Evolutionary conservation across 805 yeast species (phyloP), one percentile per base, ranked within the genome.

Genomic region (Spathaspora passalidarum): DNA sequence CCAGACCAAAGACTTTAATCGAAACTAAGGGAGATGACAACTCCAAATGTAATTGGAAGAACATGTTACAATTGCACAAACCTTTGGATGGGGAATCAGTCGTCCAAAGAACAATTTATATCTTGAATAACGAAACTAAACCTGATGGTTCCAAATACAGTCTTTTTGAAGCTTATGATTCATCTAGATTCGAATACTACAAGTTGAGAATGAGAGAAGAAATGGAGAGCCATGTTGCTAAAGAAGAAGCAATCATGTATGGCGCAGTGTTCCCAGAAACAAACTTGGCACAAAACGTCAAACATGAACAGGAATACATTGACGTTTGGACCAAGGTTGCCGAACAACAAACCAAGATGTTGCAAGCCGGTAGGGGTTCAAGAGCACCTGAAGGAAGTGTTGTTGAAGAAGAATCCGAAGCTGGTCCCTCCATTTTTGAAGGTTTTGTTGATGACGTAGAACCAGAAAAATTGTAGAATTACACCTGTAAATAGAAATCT

Each of bases 141-240:
- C 13, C 5, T 9, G 35, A 25, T 18, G 35, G 34, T 17, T 51
- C 53, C 20, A 22, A 35, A 16, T 47, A 66, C 52, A 61, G 70
- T 34, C 59, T 84, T 21, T 61, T 76, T 40, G 81, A 80, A 14
- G 95, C 96, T 0, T 94, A 92, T 61, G 92, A 88, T 58, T 79
- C 80, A 57, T 89, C 98, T 2, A 78, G 96, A 54, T 82, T 79
- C 53, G 98, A 94, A 66, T 94, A 88, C 62, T 94, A 94, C 64
- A 78, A 86, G 54, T 72, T 88, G 48, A 81, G 97, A 60, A 88
- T 90, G 76, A 81, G 85, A 49, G 86, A 87, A 59, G 96, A 91
- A 57, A 72, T 88, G 88, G 84, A 61, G 69, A 73, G 59, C 78
- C 79, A 60, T 75, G 69, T 92, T 2, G 79, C 88, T 3, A 76